These are phyloP conservation scores for Lanzia echinophila DNA, from an alignment of 2,329 filamentous ascomycete species.

Conservation along the genomic window DNA sequence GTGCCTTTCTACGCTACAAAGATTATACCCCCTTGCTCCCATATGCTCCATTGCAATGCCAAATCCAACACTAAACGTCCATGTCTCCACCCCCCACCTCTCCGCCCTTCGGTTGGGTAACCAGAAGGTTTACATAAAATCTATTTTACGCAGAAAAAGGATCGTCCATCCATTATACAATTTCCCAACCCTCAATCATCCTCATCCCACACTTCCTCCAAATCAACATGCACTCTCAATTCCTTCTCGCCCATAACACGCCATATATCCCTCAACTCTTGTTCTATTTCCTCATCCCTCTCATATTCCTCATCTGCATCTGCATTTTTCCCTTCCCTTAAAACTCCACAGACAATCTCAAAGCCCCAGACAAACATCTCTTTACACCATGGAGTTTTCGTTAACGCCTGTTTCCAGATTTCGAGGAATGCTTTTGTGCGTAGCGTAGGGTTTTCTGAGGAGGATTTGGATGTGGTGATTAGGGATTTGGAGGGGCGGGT, in stretches of 20 bases:
- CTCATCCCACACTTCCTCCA: slow-evolving; percentile 35
- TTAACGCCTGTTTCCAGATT: slow-evolving; percentile 49
- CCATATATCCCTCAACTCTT: slow-evolving; percentile 41
- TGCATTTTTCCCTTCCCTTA: slow-evolving; percentile 34
- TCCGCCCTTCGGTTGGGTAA: no score
- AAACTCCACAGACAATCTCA: slow-evolving; percentile 28
- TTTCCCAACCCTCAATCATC: not conserved
- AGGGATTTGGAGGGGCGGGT: not conserved
- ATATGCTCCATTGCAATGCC: no score
- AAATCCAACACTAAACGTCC: no score
- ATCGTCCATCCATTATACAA: not conserved
- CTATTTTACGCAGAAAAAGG: no score
- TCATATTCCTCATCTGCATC: slow-evolving; percentile 34
- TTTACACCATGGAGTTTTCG: slow-evolving; percentile 57
- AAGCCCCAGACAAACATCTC: slow-evolving; percentile 52
- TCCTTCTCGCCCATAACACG: slow-evolving; percentile 55
- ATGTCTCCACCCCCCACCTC: no score
- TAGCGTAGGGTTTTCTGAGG: slow-evolving; percentile 2
- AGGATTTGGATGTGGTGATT: slow-evolving; percentile 28
- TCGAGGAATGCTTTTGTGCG: slow-evolving; percentile 32
- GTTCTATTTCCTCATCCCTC: not conserved
- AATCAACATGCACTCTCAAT: slow-evolving; percentile 49
- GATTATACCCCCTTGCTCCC: no score
- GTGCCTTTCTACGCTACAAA: no score
- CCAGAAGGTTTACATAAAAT: no score